Percentiles rank a stretch among this genome's conserved stretches.
phyloP scores from a whole-genome alignment of 139 green algal genomes.

The Picochlorum sp. region DNA sequence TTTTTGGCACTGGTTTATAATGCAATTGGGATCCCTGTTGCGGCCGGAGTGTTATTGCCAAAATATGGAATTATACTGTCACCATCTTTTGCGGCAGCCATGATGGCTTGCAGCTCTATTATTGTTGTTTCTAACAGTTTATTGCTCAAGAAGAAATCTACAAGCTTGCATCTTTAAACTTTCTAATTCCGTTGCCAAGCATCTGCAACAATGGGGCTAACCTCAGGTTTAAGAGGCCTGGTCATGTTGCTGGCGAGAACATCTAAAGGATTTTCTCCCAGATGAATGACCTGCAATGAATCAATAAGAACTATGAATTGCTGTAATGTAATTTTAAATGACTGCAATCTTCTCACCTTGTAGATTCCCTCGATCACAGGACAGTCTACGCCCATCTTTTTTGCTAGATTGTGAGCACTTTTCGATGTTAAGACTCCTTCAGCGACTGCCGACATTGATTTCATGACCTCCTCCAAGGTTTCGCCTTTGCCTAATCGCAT shows the following conservation, averaged over 20 bases:
- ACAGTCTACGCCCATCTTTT: conserved; percentile 49
- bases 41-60: conserved; percentile 76
- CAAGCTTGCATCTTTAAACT: neutral
- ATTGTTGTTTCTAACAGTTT: conserved; percentile 84
- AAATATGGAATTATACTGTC: conserved; percentile 62
- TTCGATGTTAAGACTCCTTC: conserved; percentile 70
- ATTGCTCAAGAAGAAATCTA: conserved; percentile 39
- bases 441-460: conserved; percentile 54
- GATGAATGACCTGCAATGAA: conserved; percentile 18
- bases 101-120: conserved; percentile 86
- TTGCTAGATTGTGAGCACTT: conserved; percentile 38
- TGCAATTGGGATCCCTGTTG: conserved; percentile 79
- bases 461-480: conserved; percentile 36
- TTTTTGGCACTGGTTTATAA: conserved; percentile 93
- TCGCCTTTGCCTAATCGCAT: conserved; percentile 47
- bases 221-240: conserved; percentile 20
- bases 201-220: conserved; percentile 6
- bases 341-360: conserved; percentile 13
- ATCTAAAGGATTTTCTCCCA: conserved; percentile 39
- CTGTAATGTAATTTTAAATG: neutral
- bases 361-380: conserved; percentile 77
- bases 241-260: conserved; percentile 27
- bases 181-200: neutral
- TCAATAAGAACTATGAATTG: neutral
- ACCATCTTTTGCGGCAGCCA: conserved; percentile 64